Evolutionary conservation across 352 stramenopile genomes (phyloP).

Genomic region (Halophytophthora polymorphica): DNA sequence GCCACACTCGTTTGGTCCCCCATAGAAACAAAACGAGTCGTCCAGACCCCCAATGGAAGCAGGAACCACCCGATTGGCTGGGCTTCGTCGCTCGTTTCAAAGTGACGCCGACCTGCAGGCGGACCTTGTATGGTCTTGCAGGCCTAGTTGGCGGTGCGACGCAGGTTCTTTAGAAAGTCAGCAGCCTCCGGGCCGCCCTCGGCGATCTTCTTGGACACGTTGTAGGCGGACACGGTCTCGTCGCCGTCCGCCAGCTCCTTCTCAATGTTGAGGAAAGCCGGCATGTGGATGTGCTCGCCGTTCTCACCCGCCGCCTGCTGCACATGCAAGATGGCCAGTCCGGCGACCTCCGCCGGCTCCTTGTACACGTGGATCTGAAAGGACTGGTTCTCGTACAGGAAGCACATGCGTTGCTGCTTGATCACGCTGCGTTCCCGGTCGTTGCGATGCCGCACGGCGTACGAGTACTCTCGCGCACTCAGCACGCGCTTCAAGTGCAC

Average conservation of each 20-base stretch:
- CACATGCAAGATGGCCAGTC: constrained; percentile 69
- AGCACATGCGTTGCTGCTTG: constrained; percentile 87
- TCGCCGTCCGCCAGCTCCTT: constrained; percentile 55
- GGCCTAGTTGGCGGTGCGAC: constrained; percentile 13
- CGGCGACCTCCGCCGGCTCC: constrained; percentile 56
- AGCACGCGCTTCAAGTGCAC: constrained; percentile 84
- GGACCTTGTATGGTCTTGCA: too few species aligned
- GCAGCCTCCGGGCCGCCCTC: constrained; percentile 10
- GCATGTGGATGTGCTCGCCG: constrained; percentile 58
- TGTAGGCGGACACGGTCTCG: constrained; percentile 77
- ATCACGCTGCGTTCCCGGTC: constrained; percentile 72
- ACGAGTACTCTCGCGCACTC: constrained; percentile 80
- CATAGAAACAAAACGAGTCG: too few species aligned
- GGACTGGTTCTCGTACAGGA: constrained; percentile 84
- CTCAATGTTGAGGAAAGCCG: constrained; percentile 69
- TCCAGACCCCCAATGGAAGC: too few species aligned
- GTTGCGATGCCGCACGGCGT: constrained; percentile 72
- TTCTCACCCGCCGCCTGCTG: constrained; percentile 66
- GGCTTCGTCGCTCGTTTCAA: too few species aligned
- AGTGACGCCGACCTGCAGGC: too few species aligned
- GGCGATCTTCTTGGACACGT: constrained; percentile 61
- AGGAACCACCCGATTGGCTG: too few species aligned
- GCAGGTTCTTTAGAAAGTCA: constrained; percentile 14
- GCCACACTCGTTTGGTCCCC: too few species aligned
- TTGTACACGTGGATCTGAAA: constrained; percentile 89